Conservation (phyloP, 306 rosid genomes). For the Chamaecrista fasciculata region DNA sequence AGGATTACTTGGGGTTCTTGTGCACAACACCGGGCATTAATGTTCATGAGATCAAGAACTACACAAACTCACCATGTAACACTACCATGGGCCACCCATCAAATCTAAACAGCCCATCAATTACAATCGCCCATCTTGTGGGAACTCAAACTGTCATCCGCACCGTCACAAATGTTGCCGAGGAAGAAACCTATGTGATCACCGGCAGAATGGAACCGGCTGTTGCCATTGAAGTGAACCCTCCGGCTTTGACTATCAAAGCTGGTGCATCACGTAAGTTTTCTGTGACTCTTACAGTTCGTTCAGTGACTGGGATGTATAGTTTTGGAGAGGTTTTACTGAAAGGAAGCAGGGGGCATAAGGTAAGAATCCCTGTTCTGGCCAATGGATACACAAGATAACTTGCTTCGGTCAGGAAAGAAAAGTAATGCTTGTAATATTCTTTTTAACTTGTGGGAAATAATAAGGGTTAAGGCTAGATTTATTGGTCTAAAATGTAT, state of each 20-base stretch:
- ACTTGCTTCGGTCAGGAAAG: slow-evolving; percentile 37
- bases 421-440: slow-evolving; percentile 60
- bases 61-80: slow-evolving; percentile 83
- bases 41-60: slow-evolving; percentile 68
- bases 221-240: slow-evolving; percentile 72
- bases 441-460: slow-evolving; percentile 88
- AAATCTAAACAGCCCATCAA: slow-evolving; percentile 84
- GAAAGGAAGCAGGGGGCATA: slow-evolving; percentile 95
- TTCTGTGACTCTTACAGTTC: slow-evolving; percentile 68
- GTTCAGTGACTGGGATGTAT: slow-evolving; percentile 77
- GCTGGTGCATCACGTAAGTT: slow-evolving; percentile 78
- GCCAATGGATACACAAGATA: slow-evolving; percentile 86
- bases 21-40: slow-evolving; percentile 93
- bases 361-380: slow-evolving; percentile 89
- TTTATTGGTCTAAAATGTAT: slow-evolving; percentile 46
- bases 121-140: slow-evolving; percentile 80
- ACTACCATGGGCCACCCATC: slow-evolving; percentile 65
- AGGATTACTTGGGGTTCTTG: slow-evolving; percentile 92
- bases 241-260: slow-evolving; percentile 78
- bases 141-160: slow-evolving; percentile 65
- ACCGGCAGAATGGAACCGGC: slow-evolving; percentile 88
- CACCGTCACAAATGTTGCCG: slow-evolving; percentile 80
- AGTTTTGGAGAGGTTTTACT: slow-evolving; percentile 84
- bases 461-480: slow-evolving; percentile 66
- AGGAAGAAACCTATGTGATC: slow-evolving; percentile 79